These are phyloP conservation scores for Escallonia rubra DNA, from an alignment of 129 eudicot genomes.

Conservation along the genomic window DNA sequence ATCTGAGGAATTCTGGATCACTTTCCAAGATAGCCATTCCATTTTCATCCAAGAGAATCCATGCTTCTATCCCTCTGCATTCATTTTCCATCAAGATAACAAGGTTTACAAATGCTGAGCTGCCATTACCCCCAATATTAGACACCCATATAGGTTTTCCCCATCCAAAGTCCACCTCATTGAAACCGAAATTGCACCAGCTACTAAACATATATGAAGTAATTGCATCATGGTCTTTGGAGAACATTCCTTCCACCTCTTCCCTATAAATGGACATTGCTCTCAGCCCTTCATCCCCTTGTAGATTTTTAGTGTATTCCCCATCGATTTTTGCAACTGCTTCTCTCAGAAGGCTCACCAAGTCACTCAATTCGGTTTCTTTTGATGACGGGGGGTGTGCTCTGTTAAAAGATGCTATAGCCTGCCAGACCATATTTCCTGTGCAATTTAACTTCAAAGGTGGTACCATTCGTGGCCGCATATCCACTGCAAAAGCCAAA, in stretches of 20 bases:
- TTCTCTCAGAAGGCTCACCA: slow-evolving; percentile 11
- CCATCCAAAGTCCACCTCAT: slow-evolving; percentile 37
- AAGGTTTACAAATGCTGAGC: not conserved
- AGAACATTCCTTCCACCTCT: not conserved
- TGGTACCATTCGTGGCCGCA: slow-evolving; percentile 10
- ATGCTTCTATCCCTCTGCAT: slow-evolving; percentile 27
- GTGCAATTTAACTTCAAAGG: slow-evolving; percentile 3
- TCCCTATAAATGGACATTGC: not conserved
- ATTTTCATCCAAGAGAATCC: slow-evolving; percentile 17
- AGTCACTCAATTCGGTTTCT: not conserved
- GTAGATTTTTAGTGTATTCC: slow-evolving; percentile 8
- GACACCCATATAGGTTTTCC: slow-evolving; percentile 35
- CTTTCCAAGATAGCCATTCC: slow-evolving; percentile 12
- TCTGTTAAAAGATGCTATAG: not conserved
- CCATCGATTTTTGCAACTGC: not conserved
- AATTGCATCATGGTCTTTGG: not conserved
- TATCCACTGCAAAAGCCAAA: slow-evolving; percentile 5
- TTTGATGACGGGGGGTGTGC: not conserved
- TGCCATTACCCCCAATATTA: not conserved
- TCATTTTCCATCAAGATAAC: slow-evolving; percentile 10
- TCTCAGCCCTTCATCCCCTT: slow-evolving; percentile 11
- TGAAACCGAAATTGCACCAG: slow-evolving; percentile 26
- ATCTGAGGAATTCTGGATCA: slow-evolving; percentile 15
- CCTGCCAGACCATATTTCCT: slow-evolving; percentile 10
- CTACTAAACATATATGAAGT: slow-evolving; percentile 9